A percentile compares a stretch with the other conserved stretches of the same genome.
Evolutionary conservation across 495 filamentous ascomycete genomes (phyloP).

Genomic region (Xylaria flabelliformis): DNA sequence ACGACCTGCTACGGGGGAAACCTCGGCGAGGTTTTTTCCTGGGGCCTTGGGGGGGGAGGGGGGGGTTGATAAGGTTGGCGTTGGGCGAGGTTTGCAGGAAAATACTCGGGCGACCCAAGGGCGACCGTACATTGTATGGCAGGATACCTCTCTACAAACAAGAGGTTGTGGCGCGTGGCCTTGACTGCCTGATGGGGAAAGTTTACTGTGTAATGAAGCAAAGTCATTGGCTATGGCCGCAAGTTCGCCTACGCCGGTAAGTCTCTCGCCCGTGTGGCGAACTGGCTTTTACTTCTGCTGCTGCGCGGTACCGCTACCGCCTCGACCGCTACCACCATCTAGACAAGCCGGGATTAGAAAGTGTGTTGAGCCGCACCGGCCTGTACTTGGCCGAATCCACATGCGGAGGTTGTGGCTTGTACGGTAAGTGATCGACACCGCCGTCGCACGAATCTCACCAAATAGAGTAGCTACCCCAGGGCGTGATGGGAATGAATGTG

Average conservation of each 20-base stretch:
- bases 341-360: neutral
- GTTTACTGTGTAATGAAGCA: neutral
- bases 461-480: constrained; percentile 22
- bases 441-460: constrained; percentile 9
- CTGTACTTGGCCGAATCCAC: constrained; percentile 5
- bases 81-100: neutral
- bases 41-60: neutral
- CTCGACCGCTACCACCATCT: neutral
- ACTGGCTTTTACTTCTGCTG: neutral
- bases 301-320: neutral
- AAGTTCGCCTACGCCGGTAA: constrained; percentile 9
- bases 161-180: neutral
- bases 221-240: constrained; percentile 17
- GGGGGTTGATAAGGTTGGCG: neutral
- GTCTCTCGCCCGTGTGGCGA: constrained; percentile 18
- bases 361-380: constrained; percentile 15
- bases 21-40: neutral
- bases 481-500: constrained; percentile 18
- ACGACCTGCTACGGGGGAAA: neutral
- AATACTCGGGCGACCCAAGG: neutral
- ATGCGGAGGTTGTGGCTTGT: constrained; percentile 20
- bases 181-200: constrained; percentile 27
- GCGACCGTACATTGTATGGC: neutral
- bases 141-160: constrained; percentile 13
- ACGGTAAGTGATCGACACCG: constrained; percentile 10